phyloP scores from a whole-genome alignment of 345 rosid genomes.

The Gossypium raimondii region DNA sequence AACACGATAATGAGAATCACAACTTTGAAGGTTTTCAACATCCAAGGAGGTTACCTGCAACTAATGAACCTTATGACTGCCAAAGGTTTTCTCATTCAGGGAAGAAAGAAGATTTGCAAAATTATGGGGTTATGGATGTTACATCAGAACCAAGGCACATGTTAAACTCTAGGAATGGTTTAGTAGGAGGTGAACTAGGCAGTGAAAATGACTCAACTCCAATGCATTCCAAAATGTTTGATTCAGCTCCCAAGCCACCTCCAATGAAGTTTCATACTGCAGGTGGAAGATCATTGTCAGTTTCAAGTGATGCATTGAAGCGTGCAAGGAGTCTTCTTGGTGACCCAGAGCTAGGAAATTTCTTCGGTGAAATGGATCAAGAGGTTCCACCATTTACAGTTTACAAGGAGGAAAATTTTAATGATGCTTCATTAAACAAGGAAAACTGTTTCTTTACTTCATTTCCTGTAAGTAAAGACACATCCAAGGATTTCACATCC shows the following conservation, averaged over 20 bases:
- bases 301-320: conserved; percentile 77
- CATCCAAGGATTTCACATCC: conserved; percentile 48
- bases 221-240: conserved; percentile 26
- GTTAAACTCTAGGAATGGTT: conserved; percentile 24
- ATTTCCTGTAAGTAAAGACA: conserved; percentile 31
- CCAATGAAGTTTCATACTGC: conserved; percentile 81
- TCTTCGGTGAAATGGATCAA: conserved; percentile 40
- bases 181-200: conserved; percentile 25
- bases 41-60: conserved; percentile 23
- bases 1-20: conserved; percentile 31
- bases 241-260: conserved; percentile 41
- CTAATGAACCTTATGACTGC: conserved; percentile 20
- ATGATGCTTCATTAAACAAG: conserved; percentile 36
- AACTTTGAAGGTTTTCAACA: conserved; percentile 32
- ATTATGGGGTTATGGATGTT: conserved; percentile 22
- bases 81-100: conserved; percentile 20
- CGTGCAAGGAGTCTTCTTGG: conserved; percentile 95
- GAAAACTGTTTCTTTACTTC: conserved; percentile 33
- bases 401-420: conserved; percentile 26
- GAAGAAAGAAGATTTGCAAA: conserved; percentile 18
- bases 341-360: conserved; percentile 65
- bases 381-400: conserved; percentile 32
- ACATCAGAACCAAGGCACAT: conserved; percentile 29
- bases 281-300: conserved; percentile 77
- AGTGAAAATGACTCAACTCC: conserved; percentile 24